phyloP scores from a whole-genome alignment of 371 early-diverging fungal genomes.

The Lichtheimia corymbifera region DNA sequence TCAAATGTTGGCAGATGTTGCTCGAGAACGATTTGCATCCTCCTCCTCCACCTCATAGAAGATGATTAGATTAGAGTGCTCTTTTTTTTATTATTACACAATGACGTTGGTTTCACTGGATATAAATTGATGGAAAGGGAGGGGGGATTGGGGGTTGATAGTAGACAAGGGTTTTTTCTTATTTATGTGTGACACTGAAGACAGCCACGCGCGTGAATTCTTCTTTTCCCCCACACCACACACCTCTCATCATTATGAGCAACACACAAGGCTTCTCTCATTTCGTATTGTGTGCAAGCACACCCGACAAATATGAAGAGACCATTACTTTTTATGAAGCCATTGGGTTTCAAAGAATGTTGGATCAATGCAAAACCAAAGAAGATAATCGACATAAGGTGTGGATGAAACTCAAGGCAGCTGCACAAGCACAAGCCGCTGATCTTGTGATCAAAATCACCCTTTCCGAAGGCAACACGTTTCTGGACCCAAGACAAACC shows the following conservation, averaged over 20 bases:
- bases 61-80: neutral
- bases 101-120: no score
- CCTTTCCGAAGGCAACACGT: slow-evolving; percentile 15
- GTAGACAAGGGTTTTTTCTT: no score
- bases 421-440: slow-evolving; percentile 22
- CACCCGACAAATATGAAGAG: slow-evolving; percentile 26
- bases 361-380: slow-evolving; percentile 11
- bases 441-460: slow-evolving; percentile 46
- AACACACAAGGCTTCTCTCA: slow-evolving; percentile 59
- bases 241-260: neutral
- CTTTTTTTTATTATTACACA: neutral
- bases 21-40: slow-evolving; percentile 15
- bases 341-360: slow-evolving; percentile 53
- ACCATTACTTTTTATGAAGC: slow-evolving; percentile 56
- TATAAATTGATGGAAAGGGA: no score
- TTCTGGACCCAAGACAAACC: neutral
- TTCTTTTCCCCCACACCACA: no score
- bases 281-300: slow-evolving; percentile 52
- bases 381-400: slow-evolving; percentile 24
- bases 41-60: neutral
- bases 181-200: no score
- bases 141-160: no score
- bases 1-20: slow-evolving; percentile 36
- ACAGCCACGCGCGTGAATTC: no score
- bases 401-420: slow-evolving; percentile 50